Evolutionary conservation across 306 rosid species (phyloP), one percentile per base, ranked within the genome.

Genomic region (Crotalaria pallida): DNA sequence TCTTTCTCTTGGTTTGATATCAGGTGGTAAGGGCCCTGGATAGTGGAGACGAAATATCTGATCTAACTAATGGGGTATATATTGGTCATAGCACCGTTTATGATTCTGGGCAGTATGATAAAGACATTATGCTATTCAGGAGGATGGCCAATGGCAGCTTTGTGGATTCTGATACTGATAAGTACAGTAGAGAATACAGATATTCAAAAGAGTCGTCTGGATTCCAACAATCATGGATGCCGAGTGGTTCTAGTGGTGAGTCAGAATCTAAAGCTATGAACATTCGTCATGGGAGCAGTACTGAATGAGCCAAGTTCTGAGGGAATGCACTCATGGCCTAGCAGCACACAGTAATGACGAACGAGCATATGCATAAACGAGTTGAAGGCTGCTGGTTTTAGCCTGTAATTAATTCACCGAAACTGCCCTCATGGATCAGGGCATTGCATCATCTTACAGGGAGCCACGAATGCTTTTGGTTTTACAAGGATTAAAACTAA

Each of bases 21-120:
- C 87, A 94, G 98, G 91, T 94, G 70, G 88, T 80, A 23, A 91
- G 99, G 84, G 88, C 96, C 65, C 62, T 91, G 59, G 97, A 94
- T 69, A 76, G 79, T 52, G 97, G 82, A 79, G 81, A 80, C 3
- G 89, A 87, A 71, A 47, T 43, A 63, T 75, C 72, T 58, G 97
- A 91, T 83, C 92, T 94, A 48, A 84, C 96, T 7, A 91, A 94
- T 65, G 99, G 99, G 44, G 83, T 94, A 43, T 91, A 87, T 75
- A 88, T 74, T 72, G 99, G 99, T 12, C 86, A 94, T 11, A 94
- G 97, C 80, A 87, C 77, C 0, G 68, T 69, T 24, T 94, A 91
- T 74, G 87, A 87, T 74, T 91, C 99, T 57, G 89, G 83, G 18
- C 99, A 87, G 76, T 94, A 94, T 77, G 88, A 81, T 60, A 83